Conservation (phyloP, 2,329 filamentous ascomycete species). For the Neoarthrinium moseri region DNA sequence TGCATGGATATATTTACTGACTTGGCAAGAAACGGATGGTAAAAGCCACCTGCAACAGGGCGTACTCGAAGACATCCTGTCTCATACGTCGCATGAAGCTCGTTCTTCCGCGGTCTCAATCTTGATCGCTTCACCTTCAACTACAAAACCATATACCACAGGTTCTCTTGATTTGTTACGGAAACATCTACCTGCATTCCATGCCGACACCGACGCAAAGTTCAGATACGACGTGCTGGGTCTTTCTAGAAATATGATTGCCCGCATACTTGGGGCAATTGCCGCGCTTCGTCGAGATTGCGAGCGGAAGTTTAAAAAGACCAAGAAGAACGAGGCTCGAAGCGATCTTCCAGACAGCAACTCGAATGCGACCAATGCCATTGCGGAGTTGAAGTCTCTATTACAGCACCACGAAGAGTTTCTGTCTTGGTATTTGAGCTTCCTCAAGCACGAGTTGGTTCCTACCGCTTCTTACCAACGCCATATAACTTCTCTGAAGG, state of each 20-base stretch:
- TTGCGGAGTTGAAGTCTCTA: slow-evolving; percentile 27
- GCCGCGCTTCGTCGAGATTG: slow-evolving; percentile 43
- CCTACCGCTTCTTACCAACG: slow-evolving; percentile 87
- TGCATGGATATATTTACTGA: slow-evolving; percentile 10
- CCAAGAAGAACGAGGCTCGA: slow-evolving; percentile 14
- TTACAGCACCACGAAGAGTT: slow-evolving; percentile 60
- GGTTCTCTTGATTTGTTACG: slow-evolving; percentile 62
- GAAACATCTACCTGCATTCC: slow-evolving; percentile 66
- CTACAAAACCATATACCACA: slow-evolving; percentile 68
- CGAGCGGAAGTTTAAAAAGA: slow-evolving; percentile 33
- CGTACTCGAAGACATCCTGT: slow-evolving; percentile 51
- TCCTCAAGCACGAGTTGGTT: slow-evolving; percentile 71
- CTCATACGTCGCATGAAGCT: slow-evolving; percentile 60
- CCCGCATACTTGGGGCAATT: slow-evolving; percentile 69
- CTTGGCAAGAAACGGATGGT: slow-evolving; percentile 16
- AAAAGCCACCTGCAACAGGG: slow-evolving; percentile 35
- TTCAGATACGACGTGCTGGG: slow-evolving; percentile 79
- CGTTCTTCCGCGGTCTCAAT: slow-evolving; percentile 80
- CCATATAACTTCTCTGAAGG: slow-evolving; percentile 77
- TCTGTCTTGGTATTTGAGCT: slow-evolving; percentile 70
- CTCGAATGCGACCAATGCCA: slow-evolving; percentile 6
- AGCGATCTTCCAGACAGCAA: too few species aligned
- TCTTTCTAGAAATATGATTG: slow-evolving; percentile 72
- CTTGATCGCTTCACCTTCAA: slow-evolving; percentile 72
- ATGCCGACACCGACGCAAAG: slow-evolving; percentile 83